Evolutionary conservation across 441 rosid species (phyloP).

Genomic region (Eruca vesicaria): DNA sequence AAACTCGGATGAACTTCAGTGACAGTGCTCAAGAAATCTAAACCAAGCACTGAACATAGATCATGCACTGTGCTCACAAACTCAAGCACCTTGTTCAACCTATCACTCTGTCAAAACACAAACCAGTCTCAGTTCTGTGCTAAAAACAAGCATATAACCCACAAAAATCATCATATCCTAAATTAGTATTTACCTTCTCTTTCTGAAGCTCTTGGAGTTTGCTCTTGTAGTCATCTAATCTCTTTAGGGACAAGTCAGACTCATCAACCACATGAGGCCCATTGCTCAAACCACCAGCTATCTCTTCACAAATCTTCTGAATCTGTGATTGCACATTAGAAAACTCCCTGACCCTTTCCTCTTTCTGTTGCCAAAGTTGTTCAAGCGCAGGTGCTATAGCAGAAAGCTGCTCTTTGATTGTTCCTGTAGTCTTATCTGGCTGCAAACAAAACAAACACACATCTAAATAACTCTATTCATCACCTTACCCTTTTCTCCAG

Average conservation of each 20-base stretch:
- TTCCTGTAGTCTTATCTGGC: conserved; percentile 74
- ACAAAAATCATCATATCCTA: background rate
- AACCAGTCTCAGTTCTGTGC: conserved; percentile 24
- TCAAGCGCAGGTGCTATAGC: conserved; percentile 85
- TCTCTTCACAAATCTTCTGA: conserved; percentile 80
- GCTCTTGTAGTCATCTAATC: conserved; percentile 64
- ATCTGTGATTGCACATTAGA: conserved; percentile 76
- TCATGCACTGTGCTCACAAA: conserved; percentile 81
- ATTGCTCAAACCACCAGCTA: conserved; percentile 56
- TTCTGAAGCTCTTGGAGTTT: conserved; percentile 83
- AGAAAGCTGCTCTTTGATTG: conserved; percentile 86
- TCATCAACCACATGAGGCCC: conserved; percentile 71
- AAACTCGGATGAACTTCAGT: conserved; percentile 92
- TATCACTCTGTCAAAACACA: conserved; percentile 59
- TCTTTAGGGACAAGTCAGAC: conserved; percentile 74
- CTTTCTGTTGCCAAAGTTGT: conserved; percentile 82
- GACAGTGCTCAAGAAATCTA: conserved; percentile 76
- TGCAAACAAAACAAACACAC: conserved; percentile 35
- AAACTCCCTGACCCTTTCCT: conserved; percentile 74
- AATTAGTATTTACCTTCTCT: conserved; percentile 59
- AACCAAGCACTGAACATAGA: conserved; percentile 81
- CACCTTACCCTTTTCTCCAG: background rate
- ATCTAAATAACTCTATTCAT: conserved; percentile 1
- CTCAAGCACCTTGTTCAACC: conserved; percentile 85
- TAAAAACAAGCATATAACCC: background rate